Evolutionary conservation across 1,139 yeast species (phyloP).

Genomic region (Zygosaccharomyces pseudobailii): DNA sequence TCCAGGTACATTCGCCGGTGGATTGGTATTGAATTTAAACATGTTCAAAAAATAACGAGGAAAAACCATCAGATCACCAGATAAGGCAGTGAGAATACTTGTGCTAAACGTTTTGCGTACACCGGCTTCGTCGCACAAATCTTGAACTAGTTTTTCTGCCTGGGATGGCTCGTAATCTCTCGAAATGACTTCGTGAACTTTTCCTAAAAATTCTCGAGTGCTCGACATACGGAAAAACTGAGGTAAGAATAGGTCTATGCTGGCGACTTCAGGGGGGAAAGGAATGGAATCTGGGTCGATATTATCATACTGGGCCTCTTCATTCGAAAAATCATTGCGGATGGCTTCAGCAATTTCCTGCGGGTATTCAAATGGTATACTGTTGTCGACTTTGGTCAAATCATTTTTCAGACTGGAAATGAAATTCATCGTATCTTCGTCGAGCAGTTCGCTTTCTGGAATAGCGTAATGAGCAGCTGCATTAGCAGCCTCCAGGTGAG

Average conservation of each 20-base stretch:
- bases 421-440: slow-evolving; percentile 33
- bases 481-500: neutral
- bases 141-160: slow-evolving; percentile 42
- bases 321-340: slow-evolving; percentile 30
- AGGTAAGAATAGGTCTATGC: slow-evolving; percentile 30
- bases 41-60: slow-evolving; percentile 43
- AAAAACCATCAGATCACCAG: slow-evolving; percentile 46
- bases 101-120: slow-evolving; percentile 44
- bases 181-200: slow-evolving; percentile 39
- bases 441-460: slow-evolving; percentile 33
- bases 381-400: slow-evolving; percentile 24
- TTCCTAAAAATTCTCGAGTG: slow-evolving; percentile 32
- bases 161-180: slow-evolving; percentile 42
- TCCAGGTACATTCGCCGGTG: slow-evolving; percentile 43
- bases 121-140: slow-evolving; percentile 42
- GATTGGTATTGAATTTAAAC: slow-evolving; percentile 41
- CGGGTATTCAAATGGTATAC: slow-evolving; percentile 31
- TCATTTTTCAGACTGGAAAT: slow-evolving; percentile 30
- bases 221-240: slow-evolving; percentile 29
- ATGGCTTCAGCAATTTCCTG: slow-evolving; percentile 35
- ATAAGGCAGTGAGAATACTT: slow-evolving; percentile 44
- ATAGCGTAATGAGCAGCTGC: slow-evolving; percentile 14
- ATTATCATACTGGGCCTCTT: slow-evolving; percentile 29
- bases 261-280: slow-evolving; percentile 33
- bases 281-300: slow-evolving; percentile 29